These are phyloP conservation scores for Eutrema japonicum DNA, from an alignment of 345 rosid species.

Conservation along the genomic window DNA sequence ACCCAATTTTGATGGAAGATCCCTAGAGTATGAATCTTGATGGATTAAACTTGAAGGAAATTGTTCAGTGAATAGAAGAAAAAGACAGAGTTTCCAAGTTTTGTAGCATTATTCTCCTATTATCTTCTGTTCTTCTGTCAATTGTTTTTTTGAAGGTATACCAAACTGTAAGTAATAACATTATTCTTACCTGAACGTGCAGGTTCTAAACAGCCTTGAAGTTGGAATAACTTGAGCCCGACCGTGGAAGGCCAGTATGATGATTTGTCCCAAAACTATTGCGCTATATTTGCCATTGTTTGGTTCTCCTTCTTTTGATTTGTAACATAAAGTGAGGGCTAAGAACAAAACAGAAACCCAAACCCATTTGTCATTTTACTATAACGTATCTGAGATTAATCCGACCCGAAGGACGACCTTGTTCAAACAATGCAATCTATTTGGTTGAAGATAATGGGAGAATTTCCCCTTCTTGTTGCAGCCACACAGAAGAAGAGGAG, in stretches of 20 bases:
- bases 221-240: conserved; percentile 15
- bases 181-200: conserved; percentile 13
- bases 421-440: conserved; percentile 9
- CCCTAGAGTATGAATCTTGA: conserved; percentile 17
- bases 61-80: conserved; percentile 7
- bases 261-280: conserved; percentile 14
- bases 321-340: conserved; percentile 38
- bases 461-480: not conserved
- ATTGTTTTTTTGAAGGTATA: conserved; percentile 1
- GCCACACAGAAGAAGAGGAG: not conserved
- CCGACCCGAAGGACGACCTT: conserved; percentile 4
- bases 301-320: conserved; percentile 18
- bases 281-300: conserved; percentile 17
- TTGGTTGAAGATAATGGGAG: conserved; percentile 20
- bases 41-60: conserved; percentile 15
- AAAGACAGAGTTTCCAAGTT: conserved; percentile 10
- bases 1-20: conserved; percentile 3
- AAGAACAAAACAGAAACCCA: conserved; percentile 33
- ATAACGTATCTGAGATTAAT: conserved; percentile 8
- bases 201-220: conserved; percentile 36
- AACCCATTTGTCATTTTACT: conserved; percentile 25
- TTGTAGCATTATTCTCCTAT: conserved; percentile 12
- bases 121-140: conserved; percentile 2
- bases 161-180: not conserved
- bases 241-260: conserved; percentile 25